These are phyloP conservation scores for Silene uniflora DNA, from an alignment of 148 eudicot species.

Conservation along the genomic window DNA sequence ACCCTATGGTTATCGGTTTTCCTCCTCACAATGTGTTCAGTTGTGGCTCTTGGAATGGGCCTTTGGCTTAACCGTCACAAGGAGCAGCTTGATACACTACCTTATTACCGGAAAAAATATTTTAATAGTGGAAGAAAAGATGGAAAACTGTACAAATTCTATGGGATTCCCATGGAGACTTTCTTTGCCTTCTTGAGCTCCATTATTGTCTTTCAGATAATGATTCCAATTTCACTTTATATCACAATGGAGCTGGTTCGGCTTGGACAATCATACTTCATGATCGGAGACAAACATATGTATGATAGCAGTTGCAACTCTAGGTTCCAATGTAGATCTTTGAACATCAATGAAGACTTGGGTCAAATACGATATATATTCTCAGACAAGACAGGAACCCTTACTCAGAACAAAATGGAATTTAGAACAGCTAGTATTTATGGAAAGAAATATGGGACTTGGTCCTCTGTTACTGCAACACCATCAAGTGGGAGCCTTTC, in stretches of 20 bases:
- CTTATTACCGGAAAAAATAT: slow-evolving; percentile 76
- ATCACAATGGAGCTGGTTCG: slow-evolving; percentile 97
- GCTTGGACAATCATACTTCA: slow-evolving; percentile 92
- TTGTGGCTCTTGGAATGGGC: slow-evolving; percentile 85
- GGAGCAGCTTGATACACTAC: slow-evolving; percentile 69
- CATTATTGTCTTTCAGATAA: slow-evolving; percentile 89
- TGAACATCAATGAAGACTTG: slow-evolving; percentile 96
- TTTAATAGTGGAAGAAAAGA: slow-evolving; percentile 35
- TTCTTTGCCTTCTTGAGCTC: slow-evolving; percentile 91
- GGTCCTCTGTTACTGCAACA: slow-evolving; percentile 29
- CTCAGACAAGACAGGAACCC: slow-evolving; percentile 95
- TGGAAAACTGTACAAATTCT: slow-evolving; percentile 60
- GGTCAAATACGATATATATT: slow-evolving; percentile 92
- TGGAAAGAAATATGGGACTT: slow-evolving; percentile 61
- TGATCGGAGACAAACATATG: slow-evolving; percentile 89
- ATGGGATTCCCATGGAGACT: slow-evolving; percentile 85
- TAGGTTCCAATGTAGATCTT: slow-evolving; percentile 93
- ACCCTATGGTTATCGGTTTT: slow-evolving; percentile 83
- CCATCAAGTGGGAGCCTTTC: slow-evolving; percentile 29
- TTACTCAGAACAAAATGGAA: slow-evolving; percentile 96
- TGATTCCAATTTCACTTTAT: slow-evolving; percentile 93
- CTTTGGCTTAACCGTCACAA: slow-evolving; percentile 72
- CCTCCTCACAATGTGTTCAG: slow-evolving; percentile 80
- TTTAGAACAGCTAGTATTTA: slow-evolving; percentile 71
- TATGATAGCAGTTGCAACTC: slow-evolving; percentile 55